Evolutionary conservation across 2,329 filamentous ascomycete species (phyloP).

Genomic region (Pseudogymnoascus sp.): DNA sequence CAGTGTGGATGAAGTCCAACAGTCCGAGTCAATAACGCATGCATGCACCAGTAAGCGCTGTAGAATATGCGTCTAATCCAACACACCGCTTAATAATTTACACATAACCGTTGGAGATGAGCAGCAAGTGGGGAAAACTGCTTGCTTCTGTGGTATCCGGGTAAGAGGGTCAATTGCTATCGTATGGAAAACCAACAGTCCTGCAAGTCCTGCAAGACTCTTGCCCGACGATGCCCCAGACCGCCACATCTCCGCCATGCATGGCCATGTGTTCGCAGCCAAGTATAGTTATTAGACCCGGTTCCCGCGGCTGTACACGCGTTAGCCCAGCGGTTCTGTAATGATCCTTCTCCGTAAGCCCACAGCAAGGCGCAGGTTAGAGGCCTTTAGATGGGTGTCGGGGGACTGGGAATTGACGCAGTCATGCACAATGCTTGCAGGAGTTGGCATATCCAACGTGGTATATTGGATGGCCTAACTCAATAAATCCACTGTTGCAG

Average conservation of each 20-base stretch:
- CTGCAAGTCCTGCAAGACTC: slow-evolving; percentile 6
- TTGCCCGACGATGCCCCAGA: neutral
- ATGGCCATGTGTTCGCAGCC: slow-evolving; percentile 4
- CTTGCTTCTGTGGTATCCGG: neutral
- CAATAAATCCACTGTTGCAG: neutral
- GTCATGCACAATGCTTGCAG: slow-evolving; percentile 4
- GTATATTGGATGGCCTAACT: slow-evolving; percentile 6
- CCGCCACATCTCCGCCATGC: slow-evolving; percentile 5
- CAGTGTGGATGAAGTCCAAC: neutral
- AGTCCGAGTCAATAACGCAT: neutral
- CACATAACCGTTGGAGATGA: neutral
- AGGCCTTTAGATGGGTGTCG: neutral
- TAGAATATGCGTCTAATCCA: slow-evolving; percentile 2
- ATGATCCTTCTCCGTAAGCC: slow-evolving; percentile 4
- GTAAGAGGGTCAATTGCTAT: slow-evolving; percentile 1
- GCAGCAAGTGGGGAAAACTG: neutral
- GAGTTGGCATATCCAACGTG: slow-evolving; percentile 8
- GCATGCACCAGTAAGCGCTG: slow-evolving; percentile 1
- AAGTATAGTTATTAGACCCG: neutral
- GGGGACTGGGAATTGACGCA: neutral
- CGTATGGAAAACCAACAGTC: slow-evolving; percentile 3
- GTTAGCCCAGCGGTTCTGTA: slow-evolving; percentile 7
- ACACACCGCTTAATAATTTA: neutral
- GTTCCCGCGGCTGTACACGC: slow-evolving; percentile 3
- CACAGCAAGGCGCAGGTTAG: neutral